These are phyloP conservation scores for Calonectria pseudoreteaudii DNA, from an alignment of 2,329 filamentous ascomycete genomes.

Conservation along the genomic window DNA sequence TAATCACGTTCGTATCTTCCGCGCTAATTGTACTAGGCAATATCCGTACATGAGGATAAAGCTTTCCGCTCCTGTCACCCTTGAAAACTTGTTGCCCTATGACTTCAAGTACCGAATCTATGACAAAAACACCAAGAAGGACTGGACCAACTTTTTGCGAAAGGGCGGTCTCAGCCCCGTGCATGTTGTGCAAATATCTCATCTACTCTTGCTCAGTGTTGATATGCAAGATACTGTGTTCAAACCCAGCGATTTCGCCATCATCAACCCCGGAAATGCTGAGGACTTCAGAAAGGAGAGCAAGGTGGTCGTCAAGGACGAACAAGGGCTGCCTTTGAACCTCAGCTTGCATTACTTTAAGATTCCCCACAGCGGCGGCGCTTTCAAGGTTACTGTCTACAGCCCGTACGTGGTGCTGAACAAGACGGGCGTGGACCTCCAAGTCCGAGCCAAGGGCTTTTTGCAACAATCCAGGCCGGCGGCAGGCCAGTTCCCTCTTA, in stretches of 20 bases:
- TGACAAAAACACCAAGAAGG: conserved; percentile 97
- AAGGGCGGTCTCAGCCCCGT: conserved; percentile 98
- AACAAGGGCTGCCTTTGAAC: conserved; percentile 81
- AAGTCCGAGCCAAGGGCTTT: conserved; percentile 89
- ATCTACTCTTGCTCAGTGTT: conserved; percentile 90
- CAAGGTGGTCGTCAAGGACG: conserved; percentile 84
- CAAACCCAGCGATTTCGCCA: conserved; percentile 95
- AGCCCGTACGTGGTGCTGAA: conserved; percentile 96
- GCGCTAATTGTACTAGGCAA: conserved; percentile 60
- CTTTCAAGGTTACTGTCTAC: conserved; percentile 95
- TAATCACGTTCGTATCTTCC: background rate
- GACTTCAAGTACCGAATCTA: conserved; percentile 99
- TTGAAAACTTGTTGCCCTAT: conserved; percentile 94
- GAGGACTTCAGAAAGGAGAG: conserved; percentile 91
- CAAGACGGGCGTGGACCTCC: conserved; percentile 90
- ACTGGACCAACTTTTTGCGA: conserved; percentile 98
- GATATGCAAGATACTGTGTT: conserved; percentile 97
- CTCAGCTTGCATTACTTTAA: conserved; percentile 91
- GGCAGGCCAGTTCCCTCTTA: conserved; percentile 79
- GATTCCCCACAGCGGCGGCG: conserved; percentile 91
- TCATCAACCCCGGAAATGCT: conserved; percentile 90
- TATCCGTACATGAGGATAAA: conserved; percentile 97
- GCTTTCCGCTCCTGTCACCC: conserved; percentile 89
- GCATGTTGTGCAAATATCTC: conserved; percentile 95
- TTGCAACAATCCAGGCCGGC: conserved; percentile 84